These are phyloP conservation scores for Lentinula novae-zelandiae DNA, from an alignment of 1,284 basidiomycete species.

Conservation along the genomic window DNA sequence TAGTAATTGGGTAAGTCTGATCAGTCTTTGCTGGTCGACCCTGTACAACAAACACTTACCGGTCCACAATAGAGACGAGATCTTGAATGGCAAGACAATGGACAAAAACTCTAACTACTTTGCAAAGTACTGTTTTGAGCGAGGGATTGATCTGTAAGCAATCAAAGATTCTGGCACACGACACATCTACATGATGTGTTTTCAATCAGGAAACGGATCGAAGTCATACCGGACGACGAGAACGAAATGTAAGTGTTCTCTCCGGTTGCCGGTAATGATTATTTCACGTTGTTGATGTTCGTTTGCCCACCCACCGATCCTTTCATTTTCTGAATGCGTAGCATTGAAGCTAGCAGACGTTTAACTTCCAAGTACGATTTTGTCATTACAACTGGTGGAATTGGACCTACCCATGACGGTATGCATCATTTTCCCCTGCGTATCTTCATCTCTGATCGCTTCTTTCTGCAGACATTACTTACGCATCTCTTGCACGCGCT, in stretches of 20 bases:
- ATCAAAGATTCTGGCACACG: constrained; percentile 7
- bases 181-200: constrained; percentile 17
- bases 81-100: constrained; percentile 83
- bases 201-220: constrained; percentile 72
- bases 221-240: constrained; percentile 90
- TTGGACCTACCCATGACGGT: constrained; percentile 88
- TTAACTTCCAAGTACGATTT: constrained; percentile 86
- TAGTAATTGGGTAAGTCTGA: constrained; percentile 13
- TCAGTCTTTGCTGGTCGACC: background rate
- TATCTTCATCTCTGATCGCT: constrained; percentile 4
- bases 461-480: constrained; percentile 73
- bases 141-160: constrained; percentile 82
- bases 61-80: constrained; percentile 61
- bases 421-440: constrained; percentile 14
- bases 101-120: constrained; percentile 87
- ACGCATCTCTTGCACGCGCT: constrained; percentile 81
- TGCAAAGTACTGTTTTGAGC: constrained; percentile 84
- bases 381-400: constrained; percentile 84
- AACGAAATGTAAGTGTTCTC: constrained; percentile 69
- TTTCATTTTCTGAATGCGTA: constrained; percentile 26
- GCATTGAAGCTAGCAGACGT: constrained; percentile 79
- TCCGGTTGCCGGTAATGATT: too few species aligned
- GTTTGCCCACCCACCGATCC: background rate
- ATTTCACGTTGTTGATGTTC: too few species aligned
- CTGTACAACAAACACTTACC: background rate